Percentiles rank a stretch among this genome's conserved stretches.
Evolutionary conservation across 257 asterid species (phyloP).

Genomic region (Misopates orontium): DNA sequence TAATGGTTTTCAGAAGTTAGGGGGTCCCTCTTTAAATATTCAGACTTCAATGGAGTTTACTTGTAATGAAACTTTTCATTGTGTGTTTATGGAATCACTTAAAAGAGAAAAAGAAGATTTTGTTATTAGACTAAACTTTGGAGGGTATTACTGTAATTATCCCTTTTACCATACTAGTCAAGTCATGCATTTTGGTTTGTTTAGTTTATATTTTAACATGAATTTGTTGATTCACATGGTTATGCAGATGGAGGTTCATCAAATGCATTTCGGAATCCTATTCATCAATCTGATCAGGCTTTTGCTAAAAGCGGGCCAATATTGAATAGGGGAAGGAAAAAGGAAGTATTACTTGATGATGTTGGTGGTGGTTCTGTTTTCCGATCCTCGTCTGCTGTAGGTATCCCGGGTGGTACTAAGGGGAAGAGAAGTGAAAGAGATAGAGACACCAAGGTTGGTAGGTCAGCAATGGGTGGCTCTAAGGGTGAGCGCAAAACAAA

Average conservation of each 20-base stretch:
- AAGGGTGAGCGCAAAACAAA: slow-evolving; percentile 86
- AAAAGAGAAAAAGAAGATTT: too few relatives aligned
- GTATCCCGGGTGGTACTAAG: slow-evolving; percentile 68
- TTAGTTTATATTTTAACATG: slow-evolving; percentile 1
- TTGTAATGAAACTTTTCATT: too few relatives aligned
- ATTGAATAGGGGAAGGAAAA: slow-evolving; percentile 79
- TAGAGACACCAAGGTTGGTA: slow-evolving; percentile 58
- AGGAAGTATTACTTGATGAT: slow-evolving; percentile 77
- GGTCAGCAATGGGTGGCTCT: slow-evolving; percentile 58
- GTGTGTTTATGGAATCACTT: too few relatives aligned
- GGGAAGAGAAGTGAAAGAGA: slow-evolving; percentile 90
- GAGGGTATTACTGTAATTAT: too few relatives aligned
- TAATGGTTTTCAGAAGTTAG: too few relatives aligned
- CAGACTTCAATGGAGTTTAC: too few relatives aligned
- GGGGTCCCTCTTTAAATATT: too few relatives aligned
- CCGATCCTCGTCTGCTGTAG: slow-evolving; percentile 54
- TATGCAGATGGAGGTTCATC: slow-evolving; percentile 39
- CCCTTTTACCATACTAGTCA: too few relatives aligned
- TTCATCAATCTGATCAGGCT: slow-evolving; percentile 46
- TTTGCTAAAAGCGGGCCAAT: slow-evolving; percentile 59
- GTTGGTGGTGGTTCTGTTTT: slow-evolving; percentile 59
- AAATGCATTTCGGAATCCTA: slow-evolving; percentile 40
- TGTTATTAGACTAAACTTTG: too few relatives aligned
- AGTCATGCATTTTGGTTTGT: slow-evolving; percentile 13
- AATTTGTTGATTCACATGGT: slow-evolving; percentile 30